phyloP scores from a whole-genome alignment of 257 asterid species.

The Leptodermis oblonga region DNA sequence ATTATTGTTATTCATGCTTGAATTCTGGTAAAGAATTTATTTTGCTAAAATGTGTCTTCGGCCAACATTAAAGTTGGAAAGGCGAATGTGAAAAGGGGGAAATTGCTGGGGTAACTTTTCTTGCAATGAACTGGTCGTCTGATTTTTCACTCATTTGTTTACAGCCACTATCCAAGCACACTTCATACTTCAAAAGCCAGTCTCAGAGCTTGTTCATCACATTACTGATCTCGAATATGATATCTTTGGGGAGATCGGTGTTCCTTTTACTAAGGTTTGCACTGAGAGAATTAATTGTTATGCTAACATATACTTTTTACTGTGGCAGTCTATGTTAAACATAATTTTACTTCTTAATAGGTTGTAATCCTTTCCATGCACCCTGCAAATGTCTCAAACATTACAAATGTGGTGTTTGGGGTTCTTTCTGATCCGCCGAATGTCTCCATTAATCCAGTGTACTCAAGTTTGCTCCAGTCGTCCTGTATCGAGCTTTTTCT shows the following conservation, averaged over 20 bases:
- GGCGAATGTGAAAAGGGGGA: not conserved
- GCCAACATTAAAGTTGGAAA: not conserved
- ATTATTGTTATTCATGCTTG: not conserved
- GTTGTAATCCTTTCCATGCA: slow-evolving; percentile 73
- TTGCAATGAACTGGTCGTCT: slow-evolving; percentile 9
- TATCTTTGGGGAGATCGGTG: slow-evolving; percentile 62
- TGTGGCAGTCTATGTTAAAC: slow-evolving; percentile 7
- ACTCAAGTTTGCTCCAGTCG: slow-evolving; percentile 50
- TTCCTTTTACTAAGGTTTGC: slow-evolving; percentile 67
- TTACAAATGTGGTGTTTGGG: slow-evolving; percentile 73
- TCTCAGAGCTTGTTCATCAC: slow-evolving; percentile 56
- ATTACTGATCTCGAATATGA: slow-evolving; percentile 68
- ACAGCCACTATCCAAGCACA: slow-evolving; percentile 77
- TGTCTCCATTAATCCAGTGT: slow-evolving; percentile 39
- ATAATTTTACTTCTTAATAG: slow-evolving; percentile 34
- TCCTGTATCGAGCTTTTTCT: slow-evolving; percentile 62
- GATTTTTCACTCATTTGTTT: slow-evolving; percentile 25
- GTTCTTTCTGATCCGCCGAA: slow-evolving; percentile 55
- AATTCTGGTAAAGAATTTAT: not conserved
- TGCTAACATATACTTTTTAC: slow-evolving; percentile 1
- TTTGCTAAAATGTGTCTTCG: not conserved
- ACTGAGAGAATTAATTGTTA: not conserved
- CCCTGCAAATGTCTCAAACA: slow-evolving; percentile 44
- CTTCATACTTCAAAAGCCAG: slow-evolving; percentile 63
- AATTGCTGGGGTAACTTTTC: not conserved